A percentile compares a stretch with the other conserved stretches of the same genome.
phyloP scores from a whole-genome alignment of 129 eudicot genomes.

The Pittosporum tobira region DNA sequence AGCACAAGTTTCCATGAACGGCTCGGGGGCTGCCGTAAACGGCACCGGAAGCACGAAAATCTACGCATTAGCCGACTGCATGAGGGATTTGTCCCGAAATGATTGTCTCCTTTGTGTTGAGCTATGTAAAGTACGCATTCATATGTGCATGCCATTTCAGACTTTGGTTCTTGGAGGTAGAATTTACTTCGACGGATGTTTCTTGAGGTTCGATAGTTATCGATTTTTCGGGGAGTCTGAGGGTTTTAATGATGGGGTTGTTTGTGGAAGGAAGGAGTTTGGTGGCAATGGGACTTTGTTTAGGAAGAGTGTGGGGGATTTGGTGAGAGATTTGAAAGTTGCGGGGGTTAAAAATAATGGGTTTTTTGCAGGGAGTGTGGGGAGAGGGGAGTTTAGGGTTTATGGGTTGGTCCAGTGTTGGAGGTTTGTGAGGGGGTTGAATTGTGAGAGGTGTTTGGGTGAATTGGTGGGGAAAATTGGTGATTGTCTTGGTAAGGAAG shows the following conservation, averaged over 20 bases:
- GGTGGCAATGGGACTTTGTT: constrained; percentile 4
- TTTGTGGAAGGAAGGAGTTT: constrained; percentile 1
- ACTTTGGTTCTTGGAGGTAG: constrained; percentile 2
- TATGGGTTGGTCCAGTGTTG: constrained; percentile 12
- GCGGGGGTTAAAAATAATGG: constrained; percentile 1
- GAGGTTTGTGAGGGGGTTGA: neutral
- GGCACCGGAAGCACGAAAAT: neutral
- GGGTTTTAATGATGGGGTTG: neutral
- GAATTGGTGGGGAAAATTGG: neutral
- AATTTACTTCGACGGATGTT: constrained; percentile 4
- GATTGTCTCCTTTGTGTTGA: constrained; percentile 9
- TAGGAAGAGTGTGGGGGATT: neutral
- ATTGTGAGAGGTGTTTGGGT: constrained; percentile 8
- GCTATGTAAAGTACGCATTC: neutral
- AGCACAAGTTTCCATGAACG: neutral
- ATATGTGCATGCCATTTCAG: neutral
- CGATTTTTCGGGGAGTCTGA: neutral
- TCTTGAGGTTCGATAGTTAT: neutral
- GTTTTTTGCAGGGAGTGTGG: neutral
- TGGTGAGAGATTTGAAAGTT: neutral
- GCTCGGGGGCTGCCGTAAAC: neutral
- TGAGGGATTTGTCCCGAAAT: constrained; percentile 5
- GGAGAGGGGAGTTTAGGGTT: neutral
- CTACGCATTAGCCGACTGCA: constrained; percentile 3
- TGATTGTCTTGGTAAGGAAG: constrained; percentile 3